Conservation (phyloP, 23 red algal genomes). For the Cyanidiococcus yangmingshanensis region DNA sequence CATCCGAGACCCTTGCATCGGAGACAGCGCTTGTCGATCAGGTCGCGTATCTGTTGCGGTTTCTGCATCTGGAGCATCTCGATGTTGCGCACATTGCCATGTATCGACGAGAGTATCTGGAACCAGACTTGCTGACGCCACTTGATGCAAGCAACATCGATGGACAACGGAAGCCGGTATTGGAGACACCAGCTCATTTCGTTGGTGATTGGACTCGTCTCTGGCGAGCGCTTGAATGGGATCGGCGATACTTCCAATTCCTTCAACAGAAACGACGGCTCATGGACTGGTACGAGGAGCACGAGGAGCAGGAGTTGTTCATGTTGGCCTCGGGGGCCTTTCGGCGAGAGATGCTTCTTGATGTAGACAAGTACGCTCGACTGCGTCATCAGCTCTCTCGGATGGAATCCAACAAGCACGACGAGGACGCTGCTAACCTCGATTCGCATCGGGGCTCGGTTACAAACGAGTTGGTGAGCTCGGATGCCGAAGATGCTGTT, state of each 20-base stretch:
- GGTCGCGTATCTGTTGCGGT: conserved; percentile 3
- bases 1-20: background rate
- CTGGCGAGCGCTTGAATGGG: conserved; percentile 13
- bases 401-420: no score
- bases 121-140: background rate
- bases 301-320: background rate
- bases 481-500: no score
- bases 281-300: conserved; percentile 8
- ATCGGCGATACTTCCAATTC: background rate
- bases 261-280: background rate
- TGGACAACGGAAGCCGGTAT: background rate
- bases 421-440: no score
- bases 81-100: conserved; percentile 3
- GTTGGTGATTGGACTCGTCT: conserved; percentile 3
- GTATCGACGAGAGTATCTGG: conserved; percentile 16
- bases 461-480: no score
- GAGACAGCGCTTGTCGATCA: background rate
- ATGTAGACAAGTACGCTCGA: conserved; percentile 4
- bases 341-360: background rate
- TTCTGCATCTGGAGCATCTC: conserved; percentile 6
- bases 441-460: no score
- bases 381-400: background rate
- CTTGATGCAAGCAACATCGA: background rate
- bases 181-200: background rate
- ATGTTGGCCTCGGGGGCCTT: background rate